These are phyloP conservation scores for Annona cherimola DNA, from an alignment of 164 flowering plant species.

Conservation along the genomic window DNA sequence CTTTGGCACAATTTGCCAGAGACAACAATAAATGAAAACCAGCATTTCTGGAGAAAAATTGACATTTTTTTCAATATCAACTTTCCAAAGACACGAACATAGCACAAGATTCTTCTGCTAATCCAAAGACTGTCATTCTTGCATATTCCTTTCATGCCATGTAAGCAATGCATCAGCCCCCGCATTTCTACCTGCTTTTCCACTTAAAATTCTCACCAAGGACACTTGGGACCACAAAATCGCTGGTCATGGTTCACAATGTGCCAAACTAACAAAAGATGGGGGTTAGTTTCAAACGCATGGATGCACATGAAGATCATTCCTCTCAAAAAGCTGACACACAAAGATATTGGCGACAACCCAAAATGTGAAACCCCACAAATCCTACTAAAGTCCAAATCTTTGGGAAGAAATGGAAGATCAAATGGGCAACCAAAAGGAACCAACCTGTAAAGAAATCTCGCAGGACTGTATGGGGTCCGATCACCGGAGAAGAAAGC, in stretches of 20 bases:
- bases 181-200: neutral
- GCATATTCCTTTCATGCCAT: neutral
- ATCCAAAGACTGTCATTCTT: neutral
- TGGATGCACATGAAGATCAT: too few species aligned
- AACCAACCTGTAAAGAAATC: constrained; percentile 67
- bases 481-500: constrained; percentile 75
- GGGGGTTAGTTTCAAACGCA: neutral
- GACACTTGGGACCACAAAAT: neutral
- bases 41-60: too few species aligned
- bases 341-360: neutral
- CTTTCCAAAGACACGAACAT: neutral
- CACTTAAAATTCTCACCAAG: neutral
- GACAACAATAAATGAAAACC: too few species aligned
- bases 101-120: neutral
- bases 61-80: too few species aligned
- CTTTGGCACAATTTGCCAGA: too few species aligned
- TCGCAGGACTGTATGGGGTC: constrained; percentile 76
- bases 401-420: neutral
- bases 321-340: too few species aligned
- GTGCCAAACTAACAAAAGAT: neutral
- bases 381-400: neutral
- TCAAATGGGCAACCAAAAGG: neutral
- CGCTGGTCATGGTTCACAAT: neutral
- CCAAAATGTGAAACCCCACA: neutral
- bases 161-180: neutral